Evolutionary conservation across 2,329 filamentous ascomycete species (phyloP).

Genomic region (Stylonectria norvegica): DNA sequence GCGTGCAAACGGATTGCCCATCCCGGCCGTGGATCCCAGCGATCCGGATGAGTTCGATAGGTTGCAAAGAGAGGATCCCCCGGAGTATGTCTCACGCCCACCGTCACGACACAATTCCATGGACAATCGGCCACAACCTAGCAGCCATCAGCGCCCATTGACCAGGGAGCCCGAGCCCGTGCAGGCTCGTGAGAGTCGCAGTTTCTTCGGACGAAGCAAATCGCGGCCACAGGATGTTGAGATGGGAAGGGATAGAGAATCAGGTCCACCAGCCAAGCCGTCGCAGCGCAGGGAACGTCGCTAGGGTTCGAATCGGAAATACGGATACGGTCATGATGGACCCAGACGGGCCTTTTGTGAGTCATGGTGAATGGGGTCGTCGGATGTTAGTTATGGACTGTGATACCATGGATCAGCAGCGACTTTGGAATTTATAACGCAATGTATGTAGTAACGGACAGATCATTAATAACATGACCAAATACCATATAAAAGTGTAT

Average conservation of each 20-base stretch:
- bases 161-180: conserved; percentile 28
- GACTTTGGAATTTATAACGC: conserved; percentile 16
- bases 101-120: conserved; percentile 25
- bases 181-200: conserved; percentile 26
- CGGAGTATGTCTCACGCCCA: conserved; percentile 25
- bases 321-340: conserved; percentile 5
- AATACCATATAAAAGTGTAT: too few species aligned
- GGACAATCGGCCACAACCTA: conserved; percentile 16
- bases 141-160: conserved; percentile 12
- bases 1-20: conserved; percentile 42
- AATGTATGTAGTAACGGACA: conserved; percentile 2
- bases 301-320: conserved; percentile 16
- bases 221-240: conserved; percentile 30
- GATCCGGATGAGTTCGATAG: conserved; percentile 52
- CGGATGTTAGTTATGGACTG: conserved; percentile 4
- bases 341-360: conserved; percentile 12
- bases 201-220: conserved; percentile 29
- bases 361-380: conserved; percentile 14
- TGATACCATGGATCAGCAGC: conserved; percentile 8
- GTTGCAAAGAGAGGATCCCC: conserved; percentile 25
- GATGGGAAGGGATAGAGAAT: conserved; percentile 22
- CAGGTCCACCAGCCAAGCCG: conserved; percentile 14
- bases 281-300: conserved; percentile 20
- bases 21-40: conserved; percentile 50
- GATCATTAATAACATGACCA: too few species aligned